A percentile compares a stretch with the other conserved stretches of the same genome.
Conservation (phyloP, 768 basidiomycete species). For the Pisolithus sp. region DNA sequence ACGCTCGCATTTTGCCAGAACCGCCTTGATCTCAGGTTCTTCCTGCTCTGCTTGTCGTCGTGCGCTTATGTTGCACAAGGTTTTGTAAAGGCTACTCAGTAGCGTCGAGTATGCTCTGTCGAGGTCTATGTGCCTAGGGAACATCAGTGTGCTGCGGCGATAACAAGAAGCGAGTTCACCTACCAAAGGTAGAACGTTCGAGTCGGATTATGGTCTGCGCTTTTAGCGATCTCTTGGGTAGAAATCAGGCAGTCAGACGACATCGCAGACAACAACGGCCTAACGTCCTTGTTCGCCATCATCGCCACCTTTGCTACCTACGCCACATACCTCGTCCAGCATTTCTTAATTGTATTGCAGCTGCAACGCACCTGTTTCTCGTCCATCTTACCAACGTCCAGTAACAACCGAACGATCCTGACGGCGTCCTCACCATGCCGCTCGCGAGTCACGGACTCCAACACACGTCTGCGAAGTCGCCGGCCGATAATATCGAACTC, state of each 20-base stretch:
- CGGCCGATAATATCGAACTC: constrained; percentile 71
- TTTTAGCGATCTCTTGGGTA: constrained; percentile 89
- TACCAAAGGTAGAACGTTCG: constrained; percentile 92
- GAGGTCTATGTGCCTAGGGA: constrained; percentile 80
- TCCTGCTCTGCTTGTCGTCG: constrained; percentile 72
- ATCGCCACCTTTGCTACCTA: constrained; percentile 91
- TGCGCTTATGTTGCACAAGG: constrained; percentile 75
- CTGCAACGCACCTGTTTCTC: constrained; percentile 72
- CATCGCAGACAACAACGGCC: constrained; percentile 72
- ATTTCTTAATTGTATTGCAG: not conserved
- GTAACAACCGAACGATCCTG: constrained; percentile 69
- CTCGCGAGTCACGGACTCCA: constrained; percentile 77
- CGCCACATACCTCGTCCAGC: not conserved
- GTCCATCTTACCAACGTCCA: constrained; percentile 85
- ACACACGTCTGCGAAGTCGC: constrained; percentile 59
- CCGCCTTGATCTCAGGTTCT: constrained; percentile 54
- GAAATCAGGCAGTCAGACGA: constrained; percentile 79
- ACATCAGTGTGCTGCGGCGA: constrained; percentile 5
- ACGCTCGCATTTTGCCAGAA: constrained; percentile 76
- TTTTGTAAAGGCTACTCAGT: constrained; percentile 79
- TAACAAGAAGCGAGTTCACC: constrained; percentile 7
- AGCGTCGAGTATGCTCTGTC: constrained; percentile 75
- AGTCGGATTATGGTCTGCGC: constrained; percentile 81
- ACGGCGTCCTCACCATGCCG: constrained; percentile 80
- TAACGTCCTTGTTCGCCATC: constrained; percentile 85